A percentile compares a stretch with the other conserved stretches of the same genome.
Evolutionary conservation across 2,329 filamentous ascomycete genomes (phyloP).

Genomic region (Phyllosticta citribraziliensis): DNA sequence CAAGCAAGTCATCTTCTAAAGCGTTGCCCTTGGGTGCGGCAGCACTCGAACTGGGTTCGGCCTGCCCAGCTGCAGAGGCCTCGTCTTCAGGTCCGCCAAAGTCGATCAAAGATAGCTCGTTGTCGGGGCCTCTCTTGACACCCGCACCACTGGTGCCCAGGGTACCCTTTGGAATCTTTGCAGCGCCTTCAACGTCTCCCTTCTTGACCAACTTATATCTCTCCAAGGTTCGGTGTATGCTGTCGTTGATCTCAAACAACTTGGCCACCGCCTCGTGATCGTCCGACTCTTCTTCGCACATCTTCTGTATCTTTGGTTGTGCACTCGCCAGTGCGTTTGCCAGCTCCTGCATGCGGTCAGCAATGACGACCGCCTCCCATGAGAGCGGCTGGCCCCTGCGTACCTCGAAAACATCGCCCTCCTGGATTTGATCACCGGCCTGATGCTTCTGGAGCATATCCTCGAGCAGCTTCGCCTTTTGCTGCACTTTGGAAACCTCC

Average conservation of each 20-base stretch:
- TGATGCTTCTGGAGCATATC: slow-evolving; percentile 82
- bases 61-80: slow-evolving; percentile 26
- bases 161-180: slow-evolving; percentile 74
- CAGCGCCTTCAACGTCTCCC: slow-evolving; percentile 76
- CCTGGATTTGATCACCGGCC: slow-evolving; percentile 66
- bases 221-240: slow-evolving; percentile 93
- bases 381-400: slow-evolving; percentile 14
- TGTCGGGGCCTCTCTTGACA: slow-evolving; percentile 55
- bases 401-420: slow-evolving; percentile 60
- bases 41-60: slow-evolving; percentile 27
- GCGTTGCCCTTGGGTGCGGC: slow-evolving; percentile 48
- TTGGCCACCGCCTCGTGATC: slow-evolving; percentile 94
- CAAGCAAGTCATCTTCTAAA: slow-evolving; percentile 82
- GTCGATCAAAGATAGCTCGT: slow-evolving; percentile 89
- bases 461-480: slow-evolving; percentile 85
- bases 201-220: slow-evolving; percentile 94
- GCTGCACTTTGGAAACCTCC: slow-evolving; percentile 88
- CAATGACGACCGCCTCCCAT: slow-evolving; percentile 15
- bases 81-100: slow-evolving; percentile 61
- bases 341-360: slow-evolving; percentile 54
- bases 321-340: slow-evolving; percentile 82
- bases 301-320: slow-evolving; percentile 97
- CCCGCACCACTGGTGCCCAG: slow-evolving; percentile 56
- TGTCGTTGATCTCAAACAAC: slow-evolving; percentile 94
- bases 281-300: slow-evolving; percentile 98